Conservation (phyloP, 1,284 basidiomycete genomes). For the Tilletia horrida region DNA sequence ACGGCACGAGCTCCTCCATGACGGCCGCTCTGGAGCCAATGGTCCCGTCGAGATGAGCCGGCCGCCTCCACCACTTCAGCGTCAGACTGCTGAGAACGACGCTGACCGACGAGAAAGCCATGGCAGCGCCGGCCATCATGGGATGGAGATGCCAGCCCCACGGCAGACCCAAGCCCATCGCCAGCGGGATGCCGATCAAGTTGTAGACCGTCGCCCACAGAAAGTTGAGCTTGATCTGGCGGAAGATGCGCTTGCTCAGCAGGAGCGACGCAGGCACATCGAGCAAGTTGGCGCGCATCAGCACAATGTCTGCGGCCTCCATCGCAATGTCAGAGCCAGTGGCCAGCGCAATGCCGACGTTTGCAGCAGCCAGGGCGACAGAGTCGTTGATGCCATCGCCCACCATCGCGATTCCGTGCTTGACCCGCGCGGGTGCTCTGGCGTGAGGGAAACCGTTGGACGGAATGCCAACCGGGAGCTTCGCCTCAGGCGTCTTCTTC, state of each 20-base stretch:
- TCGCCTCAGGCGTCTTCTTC: not conserved
- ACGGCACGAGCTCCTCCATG: not conserved
- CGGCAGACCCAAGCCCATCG: conserved; percentile 93
- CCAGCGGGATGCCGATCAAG: conserved; percentile 88
- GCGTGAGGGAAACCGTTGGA: not conserved
- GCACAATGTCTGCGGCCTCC: conserved; percentile 94
- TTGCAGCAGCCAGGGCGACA: conserved; percentile 88
- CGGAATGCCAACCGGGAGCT: not conserved
- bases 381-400: conserved; percentile 99
- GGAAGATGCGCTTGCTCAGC: conserved; percentile 82
- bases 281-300: conserved; percentile 91
- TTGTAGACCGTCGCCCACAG: conserved; percentile 67
- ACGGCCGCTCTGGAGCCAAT: not conserved
- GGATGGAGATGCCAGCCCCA: conserved; percentile 90
- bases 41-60: conserved; percentile 27
- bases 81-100: conserved; percentile 87
- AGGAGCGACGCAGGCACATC: conserved; percentile 95
- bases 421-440: not conserved
- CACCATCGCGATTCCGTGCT: conserved; percentile 63
- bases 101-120: conserved; percentile 95
- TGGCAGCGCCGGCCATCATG: conserved; percentile 95
- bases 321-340: conserved; percentile 95
- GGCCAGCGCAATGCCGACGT: conserved; percentile 90
- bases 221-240: conserved; percentile 70
- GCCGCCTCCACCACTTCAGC: conserved; percentile 62